A percentile compares a stretch with the other conserved stretches of the same genome.
Conservation (phyloP, 108 stramenopile genomes). For the Aureococcus anophagefferens region DNA sequence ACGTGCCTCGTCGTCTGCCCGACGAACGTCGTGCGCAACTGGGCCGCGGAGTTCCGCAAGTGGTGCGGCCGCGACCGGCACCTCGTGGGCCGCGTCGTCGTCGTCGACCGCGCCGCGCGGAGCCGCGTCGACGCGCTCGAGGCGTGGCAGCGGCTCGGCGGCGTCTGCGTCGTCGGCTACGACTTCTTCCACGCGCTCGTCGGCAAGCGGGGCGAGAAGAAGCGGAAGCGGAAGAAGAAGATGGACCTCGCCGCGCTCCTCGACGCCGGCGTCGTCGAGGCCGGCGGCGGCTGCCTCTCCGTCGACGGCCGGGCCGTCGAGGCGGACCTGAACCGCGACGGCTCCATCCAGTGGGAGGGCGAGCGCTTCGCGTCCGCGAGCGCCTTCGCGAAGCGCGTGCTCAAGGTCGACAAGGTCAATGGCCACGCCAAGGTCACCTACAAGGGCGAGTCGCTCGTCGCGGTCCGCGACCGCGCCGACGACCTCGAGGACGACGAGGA, state of each 20-base stretch:
- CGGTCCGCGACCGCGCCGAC: neutral
- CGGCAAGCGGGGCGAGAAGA: too few species aligned
- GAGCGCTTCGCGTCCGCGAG: too few species aligned
- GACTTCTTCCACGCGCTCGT: constrained; percentile 1
- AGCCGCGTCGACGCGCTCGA: neutral
- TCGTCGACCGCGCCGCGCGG: constrained; percentile 6
- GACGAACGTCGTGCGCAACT: constrained; percentile 31
- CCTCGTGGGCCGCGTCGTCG: constrained; percentile 3
- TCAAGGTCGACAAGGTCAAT: too few species aligned
- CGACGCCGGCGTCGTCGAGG: too few species aligned
- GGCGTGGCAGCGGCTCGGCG: constrained; percentile 7
- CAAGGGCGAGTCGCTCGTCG: constrained; percentile 13
- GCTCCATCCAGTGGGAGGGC: neutral
- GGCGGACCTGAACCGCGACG: too few species aligned
- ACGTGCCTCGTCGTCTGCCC: constrained; percentile 23
- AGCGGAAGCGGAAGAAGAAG: neutral
- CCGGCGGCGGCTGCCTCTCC: too few species aligned
- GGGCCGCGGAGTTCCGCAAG: constrained; percentile 26
- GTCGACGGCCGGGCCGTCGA: too few species aligned
- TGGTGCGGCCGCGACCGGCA: constrained; percentile 6
- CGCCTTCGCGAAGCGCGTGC: too few species aligned
- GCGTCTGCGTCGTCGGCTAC: constrained; percentile 10
- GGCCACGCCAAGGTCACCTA: neutral
- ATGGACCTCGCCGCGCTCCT: neutral
- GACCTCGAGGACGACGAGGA: constrained; percentile 12